Evolutionary conservation across 1,284 basidiomycete species (phyloP).

Genomic region (Cutaneotrichosporon cavernicola): DNA sequence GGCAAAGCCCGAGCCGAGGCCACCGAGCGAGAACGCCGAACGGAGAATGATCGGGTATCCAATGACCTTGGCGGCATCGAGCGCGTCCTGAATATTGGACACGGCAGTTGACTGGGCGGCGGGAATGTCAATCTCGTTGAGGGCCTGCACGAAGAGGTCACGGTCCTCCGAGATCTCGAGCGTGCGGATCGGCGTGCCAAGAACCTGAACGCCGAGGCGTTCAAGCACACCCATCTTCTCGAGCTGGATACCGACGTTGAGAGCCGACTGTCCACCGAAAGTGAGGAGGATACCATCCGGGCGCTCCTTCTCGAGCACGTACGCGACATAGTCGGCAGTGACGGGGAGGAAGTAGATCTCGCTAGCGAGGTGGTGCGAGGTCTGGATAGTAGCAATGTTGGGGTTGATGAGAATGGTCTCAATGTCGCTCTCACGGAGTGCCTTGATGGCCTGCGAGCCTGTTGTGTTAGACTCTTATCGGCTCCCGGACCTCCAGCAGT

Average conservation of each 20-base stretch:
- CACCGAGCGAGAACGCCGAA: conserved; percentile 96
- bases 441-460: conserved; percentile 95
- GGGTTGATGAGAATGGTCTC: conserved; percentile 95
- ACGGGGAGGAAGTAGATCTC: conserved; percentile 98
- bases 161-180: conserved; percentile 97
- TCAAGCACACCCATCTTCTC: conserved; percentile 98
- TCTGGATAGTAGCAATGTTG: conserved; percentile 97
- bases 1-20: conserved; percentile 97
- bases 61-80: conserved; percentile 85
- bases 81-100: conserved; percentile 88
- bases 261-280: conserved; percentile 95
- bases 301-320: conserved; percentile 96
- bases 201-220: conserved; percentile 86
- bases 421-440: conserved; percentile 91
- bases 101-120: conserved; percentile 97
- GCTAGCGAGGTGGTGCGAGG: conserved; percentile 90
- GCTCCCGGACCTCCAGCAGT: neutral
- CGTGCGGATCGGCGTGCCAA: conserved; percentile 92
- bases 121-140: conserved; percentile 98
- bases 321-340: conserved; percentile 96
- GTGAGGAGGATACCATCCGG: conserved; percentile 97
- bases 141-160: conserved; percentile 92
- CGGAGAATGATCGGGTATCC: conserved; percentile 98
- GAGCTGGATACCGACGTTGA: conserved; percentile 96
- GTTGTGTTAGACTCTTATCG: conserved; percentile 10